Percentiles rank a stretch among this genome's conserved stretches.
phyloP scores from a whole-genome alignment of 2,329 filamentous ascomycete species.

The Gyromitra esculenta region DNA sequence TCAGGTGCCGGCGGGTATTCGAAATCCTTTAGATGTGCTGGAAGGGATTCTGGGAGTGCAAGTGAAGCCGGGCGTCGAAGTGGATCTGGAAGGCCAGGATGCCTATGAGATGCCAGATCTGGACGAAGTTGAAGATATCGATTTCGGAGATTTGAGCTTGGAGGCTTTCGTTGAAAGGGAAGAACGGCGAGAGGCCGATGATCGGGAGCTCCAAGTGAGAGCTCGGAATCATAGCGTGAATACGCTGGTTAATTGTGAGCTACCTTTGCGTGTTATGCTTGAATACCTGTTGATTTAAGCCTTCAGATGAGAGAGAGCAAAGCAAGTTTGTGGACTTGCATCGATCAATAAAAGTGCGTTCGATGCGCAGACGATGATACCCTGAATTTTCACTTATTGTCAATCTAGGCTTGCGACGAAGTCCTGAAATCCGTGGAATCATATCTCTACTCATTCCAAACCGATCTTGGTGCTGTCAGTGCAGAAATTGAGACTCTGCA shows the following conservation, averaged over 20 bases:
- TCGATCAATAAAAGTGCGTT: slow-evolving; percentile 73
- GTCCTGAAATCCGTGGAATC: slow-evolving; percentile 91
- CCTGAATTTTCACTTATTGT: slow-evolving; percentile 27
- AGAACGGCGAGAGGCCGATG: slow-evolving; percentile 57
- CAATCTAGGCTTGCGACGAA: slow-evolving; percentile 79
- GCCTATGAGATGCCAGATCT: slow-evolving; percentile 21
- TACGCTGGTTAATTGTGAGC: slow-evolving; percentile 77
- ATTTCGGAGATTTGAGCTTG: slow-evolving; percentile 81
- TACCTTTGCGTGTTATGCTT: slow-evolving; percentile 45
- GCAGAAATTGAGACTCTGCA: slow-evolving; percentile 95
- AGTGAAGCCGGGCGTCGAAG: slow-evolving; percentile 32
- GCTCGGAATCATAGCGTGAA: slow-evolving; percentile 64
- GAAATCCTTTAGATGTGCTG: slow-evolving; percentile 77
- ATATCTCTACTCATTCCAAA: slow-evolving; percentile 91
- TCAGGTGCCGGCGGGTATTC: slow-evolving; percentile 66
- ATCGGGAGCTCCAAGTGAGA: slow-evolving; percentile 56
- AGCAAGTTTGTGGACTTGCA: slow-evolving; percentile 90
- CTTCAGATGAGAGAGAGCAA: slow-evolving; percentile 77
- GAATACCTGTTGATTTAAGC: slow-evolving; percentile 58
- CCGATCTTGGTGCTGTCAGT: slow-evolving; percentile 89
- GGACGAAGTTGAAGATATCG: slow-evolving; percentile 69
- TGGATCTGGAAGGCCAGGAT: slow-evolving; percentile 45
- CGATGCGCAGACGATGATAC: slow-evolving; percentile 19
- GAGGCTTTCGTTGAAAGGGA: slow-evolving; percentile 69
- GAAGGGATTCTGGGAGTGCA: slow-evolving; percentile 67